Evolutionary conservation across 768 basidiomycete species (phyloP).

Genomic region (Boletus rubescentipes): DNA sequence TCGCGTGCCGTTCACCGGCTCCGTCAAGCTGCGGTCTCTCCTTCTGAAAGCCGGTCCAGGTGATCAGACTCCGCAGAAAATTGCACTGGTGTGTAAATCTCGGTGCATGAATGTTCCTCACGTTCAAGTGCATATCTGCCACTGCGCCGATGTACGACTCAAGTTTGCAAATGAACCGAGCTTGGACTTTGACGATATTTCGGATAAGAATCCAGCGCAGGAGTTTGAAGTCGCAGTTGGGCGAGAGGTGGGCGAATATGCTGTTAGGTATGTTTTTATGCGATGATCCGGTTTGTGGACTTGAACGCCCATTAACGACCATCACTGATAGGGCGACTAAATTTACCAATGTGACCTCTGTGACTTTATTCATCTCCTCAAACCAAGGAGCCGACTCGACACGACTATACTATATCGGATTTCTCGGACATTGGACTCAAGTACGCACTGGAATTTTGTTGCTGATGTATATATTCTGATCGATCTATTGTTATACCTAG

Average conservation of each 20-base stretch:
- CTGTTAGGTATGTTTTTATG: constrained; percentile 59
- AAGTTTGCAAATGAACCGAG: constrained; percentile 78
- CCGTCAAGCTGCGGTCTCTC: constrained; percentile 79
- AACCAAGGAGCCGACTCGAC: constrained; percentile 78
- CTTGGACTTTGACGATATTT: constrained; percentile 78
- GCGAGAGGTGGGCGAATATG: constrained; percentile 81
- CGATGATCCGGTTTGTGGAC: not conserved
- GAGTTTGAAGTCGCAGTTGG: constrained; percentile 69
- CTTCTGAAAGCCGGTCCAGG: constrained; percentile 83
- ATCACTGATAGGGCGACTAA: constrained; percentile 64
- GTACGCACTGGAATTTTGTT: constrained; percentile 35
- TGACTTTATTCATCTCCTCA: constrained; percentile 82
- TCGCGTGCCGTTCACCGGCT: constrained; percentile 84
- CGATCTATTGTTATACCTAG: constrained; percentile 38
- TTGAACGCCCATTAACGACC: not conserved
- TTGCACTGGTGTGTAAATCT: constrained; percentile 57
- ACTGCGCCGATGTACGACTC: not conserved
- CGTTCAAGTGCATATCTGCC: not conserved
- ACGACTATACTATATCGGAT: constrained; percentile 80
- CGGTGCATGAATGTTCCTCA: not conserved
- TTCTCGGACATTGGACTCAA: constrained; percentile 80
- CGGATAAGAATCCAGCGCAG: constrained; percentile 62
- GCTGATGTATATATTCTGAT: not conserved
- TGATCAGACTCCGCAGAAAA: constrained; percentile 72
- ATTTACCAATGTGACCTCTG: constrained; percentile 75